Conservation (phyloP, 2,329 filamentous ascomycete species). For the Penicillium sp. region DNA sequence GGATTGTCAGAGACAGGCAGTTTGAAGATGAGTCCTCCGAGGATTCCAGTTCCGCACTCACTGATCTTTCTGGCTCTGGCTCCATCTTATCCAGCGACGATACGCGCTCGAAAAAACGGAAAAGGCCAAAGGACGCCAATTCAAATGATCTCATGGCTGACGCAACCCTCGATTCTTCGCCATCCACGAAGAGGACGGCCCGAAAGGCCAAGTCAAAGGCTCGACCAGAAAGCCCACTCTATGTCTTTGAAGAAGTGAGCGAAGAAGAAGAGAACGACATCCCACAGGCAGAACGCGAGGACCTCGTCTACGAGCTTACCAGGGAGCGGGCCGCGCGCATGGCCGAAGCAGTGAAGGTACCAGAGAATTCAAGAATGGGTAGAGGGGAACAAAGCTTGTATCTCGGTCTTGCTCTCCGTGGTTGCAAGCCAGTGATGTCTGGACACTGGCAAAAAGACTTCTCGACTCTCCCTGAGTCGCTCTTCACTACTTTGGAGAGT, state of each 20-base stretch:
- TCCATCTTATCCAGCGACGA: no score
- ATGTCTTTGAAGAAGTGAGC: neutral
- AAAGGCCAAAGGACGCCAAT: no score
- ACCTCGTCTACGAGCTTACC: slow-evolving; percentile 29
- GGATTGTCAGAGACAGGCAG: no score
- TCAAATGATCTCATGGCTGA: no score
- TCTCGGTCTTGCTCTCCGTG: slow-evolving; percentile 54
- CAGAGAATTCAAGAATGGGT: slow-evolving; percentile 46
- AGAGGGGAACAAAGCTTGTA: slow-evolving; percentile 53
- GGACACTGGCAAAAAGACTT: slow-evolving; percentile 54
- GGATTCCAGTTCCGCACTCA: no score
- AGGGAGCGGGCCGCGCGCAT: slow-evolving; percentile 35
- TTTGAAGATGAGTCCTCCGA: no score
- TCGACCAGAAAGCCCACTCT: neutral
- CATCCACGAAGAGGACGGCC: neutral
- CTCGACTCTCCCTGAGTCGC: slow-evolving; percentile 50
- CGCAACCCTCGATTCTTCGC: no score
- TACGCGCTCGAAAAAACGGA: no score
- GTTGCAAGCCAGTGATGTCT: slow-evolving; percentile 56
- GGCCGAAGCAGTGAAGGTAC: slow-evolving; percentile 40
- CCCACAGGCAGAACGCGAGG: slow-evolving; percentile 22
- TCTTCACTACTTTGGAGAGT: slow-evolving; percentile 45
- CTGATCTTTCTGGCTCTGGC: no score
- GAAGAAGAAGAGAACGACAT: slow-evolving; percentile 13
- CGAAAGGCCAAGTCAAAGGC: neutral